Evolutionary conservation across 176 grass and related monocot species (phyloP).

Genomic region (Carex myosuroides): DNA sequence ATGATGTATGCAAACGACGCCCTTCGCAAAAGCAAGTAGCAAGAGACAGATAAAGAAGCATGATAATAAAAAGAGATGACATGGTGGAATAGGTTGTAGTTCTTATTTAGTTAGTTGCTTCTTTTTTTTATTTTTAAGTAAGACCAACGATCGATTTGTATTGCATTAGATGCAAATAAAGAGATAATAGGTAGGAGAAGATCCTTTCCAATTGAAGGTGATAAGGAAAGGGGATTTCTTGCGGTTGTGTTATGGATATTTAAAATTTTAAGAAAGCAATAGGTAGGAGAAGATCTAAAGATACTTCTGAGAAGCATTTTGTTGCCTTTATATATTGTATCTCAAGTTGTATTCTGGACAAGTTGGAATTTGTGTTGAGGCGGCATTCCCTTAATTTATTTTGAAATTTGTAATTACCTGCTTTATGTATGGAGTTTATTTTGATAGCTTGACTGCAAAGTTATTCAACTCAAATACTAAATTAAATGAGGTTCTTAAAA

Average conservation of each 20-base stretch:
- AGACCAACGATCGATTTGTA: not conserved
- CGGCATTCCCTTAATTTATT: not conserved
- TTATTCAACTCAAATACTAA: not conserved
- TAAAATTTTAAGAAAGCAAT: slow-evolving; percentile 24
- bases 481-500: not conserved
- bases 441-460: not conserved
- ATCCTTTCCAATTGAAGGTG: not conserved
- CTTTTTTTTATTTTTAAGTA: not conserved
- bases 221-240: not conserved
- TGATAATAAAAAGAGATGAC: slow-evolving; percentile 26
- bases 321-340: slow-evolving; percentile 9
- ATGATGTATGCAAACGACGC: slow-evolving; percentile 25
- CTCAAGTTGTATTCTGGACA: not conserved
- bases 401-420: not conserved
- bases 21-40: slow-evolving; percentile 32
- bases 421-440: not conserved
- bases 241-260: slow-evolving; percentile 37
- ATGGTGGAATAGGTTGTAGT: slow-evolving; percentile 10
- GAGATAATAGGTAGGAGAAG: not conserved
- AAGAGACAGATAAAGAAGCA: slow-evolving; percentile 36
- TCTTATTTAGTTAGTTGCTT: not conserved
- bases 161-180: slow-evolving; percentile 26
- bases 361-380: not conserved
- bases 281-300: slow-evolving; percentile 30
- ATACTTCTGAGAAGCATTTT: slow-evolving; percentile 24